Conservation (phyloP, 768 basidiomycete species). For the Coprinopsis marcescibilis region DNA sequence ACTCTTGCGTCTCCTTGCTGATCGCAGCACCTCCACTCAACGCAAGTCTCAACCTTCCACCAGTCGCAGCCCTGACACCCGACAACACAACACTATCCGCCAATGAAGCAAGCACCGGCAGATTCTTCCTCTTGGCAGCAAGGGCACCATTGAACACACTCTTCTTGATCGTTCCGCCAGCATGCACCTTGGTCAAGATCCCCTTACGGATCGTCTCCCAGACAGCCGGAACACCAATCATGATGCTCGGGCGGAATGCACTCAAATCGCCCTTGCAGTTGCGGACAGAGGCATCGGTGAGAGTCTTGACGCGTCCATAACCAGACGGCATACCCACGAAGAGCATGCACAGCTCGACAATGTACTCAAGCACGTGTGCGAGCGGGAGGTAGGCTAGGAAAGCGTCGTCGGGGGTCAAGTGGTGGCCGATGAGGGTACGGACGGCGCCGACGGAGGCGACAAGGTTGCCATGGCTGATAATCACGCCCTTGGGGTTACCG, state of each 20-base stretch:
- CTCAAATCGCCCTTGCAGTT: conserved; percentile 82
- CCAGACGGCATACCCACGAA: conserved; percentile 78
- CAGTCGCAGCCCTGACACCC: conserved; percentile 76
- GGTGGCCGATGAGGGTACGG: conserved; percentile 61
- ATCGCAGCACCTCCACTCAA: conserved; percentile 86
- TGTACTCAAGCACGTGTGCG: conserved; percentile 93
- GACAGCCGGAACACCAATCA: conserved; percentile 93
- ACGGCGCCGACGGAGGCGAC: conserved; percentile 85
- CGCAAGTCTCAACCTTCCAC: conserved; percentile 77
- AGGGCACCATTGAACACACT: conserved; percentile 77
- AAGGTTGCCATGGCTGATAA: conserved; percentile 83
- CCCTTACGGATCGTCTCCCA: conserved; percentile 98
- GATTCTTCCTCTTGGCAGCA: conserved; percentile 61
- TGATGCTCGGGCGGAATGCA: conserved; percentile 78
- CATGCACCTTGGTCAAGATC: conserved; percentile 75
- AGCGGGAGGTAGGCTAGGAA: conserved; percentile 92
- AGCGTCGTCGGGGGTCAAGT: conserved; percentile 51
- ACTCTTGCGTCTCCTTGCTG: conserved; percentile 85
- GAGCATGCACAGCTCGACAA: conserved; percentile 78
- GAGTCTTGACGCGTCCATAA: conserved; percentile 91
- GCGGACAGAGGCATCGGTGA: conserved; percentile 90
- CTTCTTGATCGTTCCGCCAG: conserved; percentile 62
- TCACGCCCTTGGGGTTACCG: conserved; percentile 91
- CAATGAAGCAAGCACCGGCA: conserved; percentile 60
- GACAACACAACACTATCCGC: conserved; percentile 76